phyloP scores from a whole-genome alignment of 2,329 filamentous ascomycete species.

The Ophiosphaerella herpotricha region DNA sequence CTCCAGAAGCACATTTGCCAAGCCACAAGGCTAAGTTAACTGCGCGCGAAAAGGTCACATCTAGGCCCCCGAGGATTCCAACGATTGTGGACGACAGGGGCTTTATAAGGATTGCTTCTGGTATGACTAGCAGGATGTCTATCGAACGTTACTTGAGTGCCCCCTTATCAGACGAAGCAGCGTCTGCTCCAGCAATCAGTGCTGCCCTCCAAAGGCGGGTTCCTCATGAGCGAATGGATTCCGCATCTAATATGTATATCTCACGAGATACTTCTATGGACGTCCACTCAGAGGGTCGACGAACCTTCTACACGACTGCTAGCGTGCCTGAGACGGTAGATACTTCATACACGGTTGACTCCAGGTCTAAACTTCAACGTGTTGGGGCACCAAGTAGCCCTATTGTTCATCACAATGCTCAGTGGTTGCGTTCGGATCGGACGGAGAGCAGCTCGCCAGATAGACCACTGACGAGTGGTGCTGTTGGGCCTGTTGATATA shows the following conservation, averaged over 20 bases:
- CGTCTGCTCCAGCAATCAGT: constrained; percentile 29
- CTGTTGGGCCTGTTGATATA: constrained; percentile 13
- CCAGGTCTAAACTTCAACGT: constrained; percentile 14
- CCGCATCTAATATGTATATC: constrained; percentile 1
- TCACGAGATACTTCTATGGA: constrained; percentile 30
- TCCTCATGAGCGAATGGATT: constrained; percentile 6
- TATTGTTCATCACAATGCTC: constrained; percentile 4
- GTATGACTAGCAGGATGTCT: constrained; percentile 26
- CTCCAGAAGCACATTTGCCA: constrained; percentile 12
- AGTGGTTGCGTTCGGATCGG: constrained; percentile 3
- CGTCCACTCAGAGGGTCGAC: constrained; percentile 26
- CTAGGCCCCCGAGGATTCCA: not conserved
- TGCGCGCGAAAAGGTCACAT: not conserved
- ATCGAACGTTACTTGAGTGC: constrained; percentile 33
- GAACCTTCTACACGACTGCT: constrained; percentile 28
- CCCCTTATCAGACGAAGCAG: constrained; percentile 31
- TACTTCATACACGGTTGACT: constrained; percentile 24
- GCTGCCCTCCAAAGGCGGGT: constrained; percentile 24
- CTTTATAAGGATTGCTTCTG: constrained; percentile 15
- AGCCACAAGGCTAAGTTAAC: constrained; percentile 10
- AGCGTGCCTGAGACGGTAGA: constrained; percentile 26
- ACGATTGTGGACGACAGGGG: constrained; percentile 3
- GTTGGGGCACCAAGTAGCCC: constrained; percentile 5
- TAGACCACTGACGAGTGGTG: constrained; percentile 19
- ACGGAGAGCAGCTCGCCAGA: constrained; percentile 10